A percentile compares a stretch with the other conserved stretches of the same genome.
phyloP scores from a whole-genome alignment of 345 rosid species.

The Citrus sp. region DNA sequence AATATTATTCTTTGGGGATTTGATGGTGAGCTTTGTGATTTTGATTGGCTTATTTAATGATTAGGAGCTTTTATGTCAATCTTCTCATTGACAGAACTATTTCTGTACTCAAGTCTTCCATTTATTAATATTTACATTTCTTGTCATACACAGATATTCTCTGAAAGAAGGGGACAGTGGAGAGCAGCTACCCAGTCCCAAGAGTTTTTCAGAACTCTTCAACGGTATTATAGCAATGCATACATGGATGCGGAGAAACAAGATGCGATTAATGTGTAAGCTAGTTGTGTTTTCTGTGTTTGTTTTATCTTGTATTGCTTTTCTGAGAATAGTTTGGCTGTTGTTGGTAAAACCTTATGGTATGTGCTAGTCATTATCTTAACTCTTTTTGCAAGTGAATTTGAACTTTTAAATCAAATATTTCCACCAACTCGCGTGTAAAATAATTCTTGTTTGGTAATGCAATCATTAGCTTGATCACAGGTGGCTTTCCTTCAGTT shows the following conservation, averaged over 20 bases:
- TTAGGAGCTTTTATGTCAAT: background rate
- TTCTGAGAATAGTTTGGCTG: background rate
- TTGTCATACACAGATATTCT: constrained; percentile 63
- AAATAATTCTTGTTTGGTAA: background rate
- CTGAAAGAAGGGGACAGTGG: constrained; percentile 96
- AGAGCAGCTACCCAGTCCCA: constrained; percentile 97
- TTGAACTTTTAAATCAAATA: background rate
- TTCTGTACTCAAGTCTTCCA: background rate
- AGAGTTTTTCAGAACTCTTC: constrained; percentile 95
- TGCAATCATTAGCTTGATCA: background rate
- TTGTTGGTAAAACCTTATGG: constrained; percentile 3
- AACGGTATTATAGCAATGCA: constrained; percentile 91
- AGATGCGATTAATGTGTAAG: constrained; percentile 91
- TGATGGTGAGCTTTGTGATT: background rate
- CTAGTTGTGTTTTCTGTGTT: constrained; percentile 19
- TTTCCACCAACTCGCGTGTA: too few relatives aligned
- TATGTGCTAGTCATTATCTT: background rate
- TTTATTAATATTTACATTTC: constrained; percentile 20
- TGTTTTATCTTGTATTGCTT: constrained; percentile 3
- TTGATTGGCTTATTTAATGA: background rate
- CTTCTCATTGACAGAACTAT: background rate
- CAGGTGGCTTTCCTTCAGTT: background rate
- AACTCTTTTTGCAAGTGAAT: background rate
- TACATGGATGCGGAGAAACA: constrained; percentile 96
- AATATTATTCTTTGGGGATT: background rate